Evolutionary conservation across 2,329 filamentous ascomycete species (phyloP), one percentile per base, ranked within the genome.

Genomic region (Alternaria panax): DNA sequence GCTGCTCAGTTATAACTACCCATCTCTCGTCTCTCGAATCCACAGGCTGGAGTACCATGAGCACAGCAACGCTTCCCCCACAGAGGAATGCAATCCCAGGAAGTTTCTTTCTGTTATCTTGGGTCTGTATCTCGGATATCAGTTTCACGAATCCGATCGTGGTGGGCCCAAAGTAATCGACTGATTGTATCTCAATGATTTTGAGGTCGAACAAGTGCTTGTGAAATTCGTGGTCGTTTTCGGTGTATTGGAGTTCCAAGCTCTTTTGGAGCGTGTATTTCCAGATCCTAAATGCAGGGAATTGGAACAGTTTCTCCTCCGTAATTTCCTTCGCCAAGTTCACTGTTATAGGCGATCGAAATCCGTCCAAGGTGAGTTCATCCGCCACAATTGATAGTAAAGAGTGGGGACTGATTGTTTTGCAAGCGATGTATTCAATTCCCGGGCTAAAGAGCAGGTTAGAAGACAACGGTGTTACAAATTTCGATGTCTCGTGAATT

Each of bases 1-100:
- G 83, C 63, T 87, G 85, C n/a, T 85, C 73, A 0, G 84, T 85
- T 20, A 87, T 66, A 27, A 87, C 79, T 4, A 81, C 83, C 40
- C 80, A 74, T 66, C 84, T 83, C 60, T 82, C 80, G n/a, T 72
- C 64, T 81, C 77, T 42, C 20, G 20, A 42, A 24, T 42, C 40
- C 12, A 24, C 11, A 3, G 84, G 82, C 65, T 84, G 82, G 24
- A 87, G 75, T 14, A 86, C 78, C 36, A 86, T 78, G 58, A 86
- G 70, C 77, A 86, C 84, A 7, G 79, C 84, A 3, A 86, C 83
- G 74, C 83, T 84, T 8, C 83, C 84, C 14, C 84, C 84, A 48
- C 84, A 75, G 57, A 86, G 70, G 63, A 86, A 86, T 4, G 85
- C 80, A 42, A 81, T 80, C 4, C 84, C 84, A 3, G 84, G 83